Conservation (phyloP, 345 rosid species). For the Hibiscus syriacus region DNA sequence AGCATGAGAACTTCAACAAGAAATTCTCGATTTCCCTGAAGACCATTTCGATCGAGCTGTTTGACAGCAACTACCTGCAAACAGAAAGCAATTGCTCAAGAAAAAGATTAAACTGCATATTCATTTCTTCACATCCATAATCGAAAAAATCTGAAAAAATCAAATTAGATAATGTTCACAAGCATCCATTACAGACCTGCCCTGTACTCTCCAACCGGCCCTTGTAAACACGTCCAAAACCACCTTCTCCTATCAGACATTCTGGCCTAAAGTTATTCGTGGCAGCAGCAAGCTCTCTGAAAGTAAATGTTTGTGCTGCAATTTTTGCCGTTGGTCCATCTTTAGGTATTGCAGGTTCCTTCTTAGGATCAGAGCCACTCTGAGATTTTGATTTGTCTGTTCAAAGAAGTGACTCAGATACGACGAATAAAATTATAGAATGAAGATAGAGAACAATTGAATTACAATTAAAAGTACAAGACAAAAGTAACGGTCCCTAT, state of each 20-base stretch:
- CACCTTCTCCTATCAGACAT: constrained; percentile 89
- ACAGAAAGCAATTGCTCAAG: constrained; percentile 7
- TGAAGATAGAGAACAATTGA: neutral
- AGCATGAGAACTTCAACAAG: constrained; percentile 97
- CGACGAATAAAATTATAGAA: neutral
- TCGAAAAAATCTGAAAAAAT: neutral
- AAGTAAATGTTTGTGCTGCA: constrained; percentile 94
- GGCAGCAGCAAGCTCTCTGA: constrained; percentile 80
- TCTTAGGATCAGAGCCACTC: constrained; percentile 50
- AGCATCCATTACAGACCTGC: constrained; percentile 41
- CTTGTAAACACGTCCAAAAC: constrained; percentile 90
- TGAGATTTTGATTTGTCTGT: constrained; percentile 73
- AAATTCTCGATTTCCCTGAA: constrained; percentile 97
- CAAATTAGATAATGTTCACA: neutral
- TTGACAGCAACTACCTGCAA: constrained; percentile 92
- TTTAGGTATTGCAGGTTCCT: constrained; percentile 55
- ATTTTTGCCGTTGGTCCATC: constrained; percentile 59
- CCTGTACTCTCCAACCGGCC: constrained; percentile 87
- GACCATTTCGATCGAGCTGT: constrained; percentile 87
- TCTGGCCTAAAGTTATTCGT: constrained; percentile 79
- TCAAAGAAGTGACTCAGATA: constrained; percentile 5
- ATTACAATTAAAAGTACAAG: neutral
- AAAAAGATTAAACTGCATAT: neutral
- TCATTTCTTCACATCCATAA: neutral
- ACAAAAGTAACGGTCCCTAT: neutral